Conservation (phyloP, 495 filamentous ascomycete species). For the Eremomyces bilateralis region DNA sequence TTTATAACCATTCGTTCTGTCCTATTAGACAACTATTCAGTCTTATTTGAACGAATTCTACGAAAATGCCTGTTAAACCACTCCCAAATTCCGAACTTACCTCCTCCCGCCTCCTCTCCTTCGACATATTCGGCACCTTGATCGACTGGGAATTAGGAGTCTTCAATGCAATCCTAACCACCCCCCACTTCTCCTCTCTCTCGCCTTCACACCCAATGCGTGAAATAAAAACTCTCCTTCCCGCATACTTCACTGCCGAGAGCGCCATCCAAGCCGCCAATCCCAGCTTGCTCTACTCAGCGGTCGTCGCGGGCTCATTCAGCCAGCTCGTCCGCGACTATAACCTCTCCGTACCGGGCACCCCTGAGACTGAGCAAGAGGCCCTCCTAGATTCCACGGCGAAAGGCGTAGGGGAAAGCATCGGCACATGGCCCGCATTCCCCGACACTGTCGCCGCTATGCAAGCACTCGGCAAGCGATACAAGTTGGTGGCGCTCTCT, state of each 20-base stretch:
- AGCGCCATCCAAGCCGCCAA: neutral
- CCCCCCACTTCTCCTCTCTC: neutral
- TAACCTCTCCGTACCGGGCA: neutral
- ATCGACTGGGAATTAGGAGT: conserved; percentile 48
- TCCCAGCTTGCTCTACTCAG: neutral
- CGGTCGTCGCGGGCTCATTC: neutral
- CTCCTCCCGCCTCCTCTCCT: conserved; percentile 33
- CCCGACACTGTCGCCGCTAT: conserved; percentile 11
- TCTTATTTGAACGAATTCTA: no score
- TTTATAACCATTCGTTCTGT: no score
- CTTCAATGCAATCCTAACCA: conserved; percentile 13
- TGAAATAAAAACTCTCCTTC: conserved; percentile 1
- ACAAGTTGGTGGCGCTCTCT: conserved; percentile 36
- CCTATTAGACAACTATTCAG: no score
- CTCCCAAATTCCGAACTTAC: conserved; percentile 11
- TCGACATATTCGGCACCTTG: conserved; percentile 70
- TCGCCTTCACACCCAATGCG: conserved; percentile 3
- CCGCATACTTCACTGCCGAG: neutral
- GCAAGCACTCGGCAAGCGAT: conserved; percentile 5
- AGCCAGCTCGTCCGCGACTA: neutral
- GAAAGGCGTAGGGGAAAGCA: conserved; percentile 7
- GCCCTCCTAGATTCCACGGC: neutral
- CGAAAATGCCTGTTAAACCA: neutral
- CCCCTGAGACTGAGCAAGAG: conserved; percentile 1
- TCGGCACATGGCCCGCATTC: conserved; percentile 10